A percentile compares a stretch with the other conserved stretches of the same genome.
phyloP scores from a whole-genome alignment of 306 rosid species.

The Cicer bijugum region DNA sequence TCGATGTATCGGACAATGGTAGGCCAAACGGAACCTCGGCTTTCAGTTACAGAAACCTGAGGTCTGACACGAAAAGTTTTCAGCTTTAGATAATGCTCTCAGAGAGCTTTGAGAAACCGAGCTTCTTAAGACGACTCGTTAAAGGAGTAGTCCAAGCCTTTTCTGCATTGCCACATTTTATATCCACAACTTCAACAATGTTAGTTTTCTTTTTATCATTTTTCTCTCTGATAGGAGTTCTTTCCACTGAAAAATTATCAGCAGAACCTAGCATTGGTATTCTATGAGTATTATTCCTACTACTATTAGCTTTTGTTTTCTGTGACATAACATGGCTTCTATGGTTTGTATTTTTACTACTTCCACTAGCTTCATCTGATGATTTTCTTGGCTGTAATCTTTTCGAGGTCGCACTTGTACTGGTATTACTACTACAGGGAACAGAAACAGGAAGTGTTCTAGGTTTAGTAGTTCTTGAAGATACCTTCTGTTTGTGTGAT shows the following conservation, averaged over 20 bases:
- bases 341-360: slow-evolving; percentile 44
- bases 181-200: slow-evolving; percentile 83
- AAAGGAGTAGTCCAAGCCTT: slow-evolving; percentile 81
- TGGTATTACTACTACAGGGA: slow-evolving; percentile 47
- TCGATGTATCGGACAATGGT: slow-evolving; percentile 62
- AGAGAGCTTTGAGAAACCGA: slow-evolving; percentile 83
- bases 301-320: slow-evolving; percentile 58
- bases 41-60: slow-evolving; percentile 66
- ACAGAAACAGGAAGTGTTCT: slow-evolving; percentile 52
- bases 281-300: slow-evolving; percentile 54
- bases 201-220: slow-evolving; percentile 61
- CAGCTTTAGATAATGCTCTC: slow-evolving; percentile 73
- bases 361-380: slow-evolving; percentile 66
- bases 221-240: slow-evolving; percentile 61
- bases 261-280: slow-evolving; percentile 76
- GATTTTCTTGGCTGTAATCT: slow-evolving; percentile 65
- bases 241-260: slow-evolving; percentile 50
- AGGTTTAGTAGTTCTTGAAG: slow-evolving; percentile 61
- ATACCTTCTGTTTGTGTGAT: slow-evolving; percentile 54
- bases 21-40: slow-evolving; percentile 54
- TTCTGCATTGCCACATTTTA: slow-evolving; percentile 74
- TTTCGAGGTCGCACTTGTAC: slow-evolving; percentile 49
- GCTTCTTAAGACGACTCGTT: slow-evolving; percentile 74
- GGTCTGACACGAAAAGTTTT: slow-evolving; percentile 59
- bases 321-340: slow-evolving; percentile 54